These are phyloP conservation scores for Cystobasidiaceae sp. DNA, from an alignment of 1,284 basidiomycete genomes.

Conservation along the genomic window DNA sequence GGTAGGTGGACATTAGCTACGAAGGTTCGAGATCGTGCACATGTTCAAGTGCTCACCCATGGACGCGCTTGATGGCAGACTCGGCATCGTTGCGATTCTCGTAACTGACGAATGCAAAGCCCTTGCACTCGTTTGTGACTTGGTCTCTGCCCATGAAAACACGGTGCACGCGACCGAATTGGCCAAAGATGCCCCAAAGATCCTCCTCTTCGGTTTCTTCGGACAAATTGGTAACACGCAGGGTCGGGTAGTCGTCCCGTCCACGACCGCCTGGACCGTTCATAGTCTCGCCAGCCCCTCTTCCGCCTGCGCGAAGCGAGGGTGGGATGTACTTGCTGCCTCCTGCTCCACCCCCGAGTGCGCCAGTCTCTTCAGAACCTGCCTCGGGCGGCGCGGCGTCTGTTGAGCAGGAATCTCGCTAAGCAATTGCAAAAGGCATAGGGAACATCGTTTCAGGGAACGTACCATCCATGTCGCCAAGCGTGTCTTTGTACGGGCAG, in stretches of 20 bases:
- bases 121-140: conserved; percentile 91
- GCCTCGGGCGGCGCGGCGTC: conserved; percentile 41
- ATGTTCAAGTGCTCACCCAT: conserved; percentile 54
- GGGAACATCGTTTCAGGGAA: conserved; percentile 39
- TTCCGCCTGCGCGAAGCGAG: conserved; percentile 68
- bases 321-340: conserved; percentile 89
- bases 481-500: conserved; percentile 95
- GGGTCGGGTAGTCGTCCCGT: conserved; percentile 89
- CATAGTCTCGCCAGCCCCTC: conserved; percentile 78
- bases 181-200: conserved; percentile 76
- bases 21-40: neutral
- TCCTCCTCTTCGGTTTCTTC: conserved; percentile 94
- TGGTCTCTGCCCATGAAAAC: conserved; percentile 94
- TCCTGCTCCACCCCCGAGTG: conserved; percentile 44
- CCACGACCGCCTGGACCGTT: conserved; percentile 54
- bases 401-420: conserved; percentile 55
- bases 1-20: neutral
- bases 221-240: conserved; percentile 95
- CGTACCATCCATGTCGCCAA: conserved; percentile 51
- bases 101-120: conserved; percentile 87
- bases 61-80: conserved; percentile 83
- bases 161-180: conserved; percentile 68
- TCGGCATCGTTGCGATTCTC: conserved; percentile 76
- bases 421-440: no score
- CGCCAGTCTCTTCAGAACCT: conserved; percentile 38